A percentile compares a stretch with the other conserved stretches of the same genome.
These are phyloP conservation scores for Aureobasidium sp. DNA, from an alignment of 2,329 filamentous ascomycete genomes.

Conservation along the genomic window DNA sequence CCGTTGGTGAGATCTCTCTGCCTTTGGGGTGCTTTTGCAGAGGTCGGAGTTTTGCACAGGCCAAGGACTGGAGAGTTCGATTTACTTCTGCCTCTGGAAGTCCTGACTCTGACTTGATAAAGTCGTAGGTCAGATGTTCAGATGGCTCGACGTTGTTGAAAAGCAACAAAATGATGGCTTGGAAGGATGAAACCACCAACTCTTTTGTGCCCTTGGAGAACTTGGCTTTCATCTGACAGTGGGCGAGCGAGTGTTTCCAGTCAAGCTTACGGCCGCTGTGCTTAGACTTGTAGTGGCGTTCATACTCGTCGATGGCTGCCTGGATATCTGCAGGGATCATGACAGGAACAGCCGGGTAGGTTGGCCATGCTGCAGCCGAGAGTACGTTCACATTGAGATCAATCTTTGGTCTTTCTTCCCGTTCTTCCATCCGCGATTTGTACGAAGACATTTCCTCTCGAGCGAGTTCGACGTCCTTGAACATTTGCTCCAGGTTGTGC, in stretches of 20 bases:
- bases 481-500: slow-evolving; percentile 98
- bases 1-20: slow-evolving; percentile 62
- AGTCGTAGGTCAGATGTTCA: slow-evolving; percentile 62
- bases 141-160: slow-evolving; percentile 67
- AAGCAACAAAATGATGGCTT: slow-evolving; percentile 80
- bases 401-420: slow-evolving; percentile 44
- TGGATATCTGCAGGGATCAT: slow-evolving; percentile 69
- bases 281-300: slow-evolving; percentile 78
- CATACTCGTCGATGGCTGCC: slow-evolving; percentile 70
- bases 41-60: slow-evolving; percentile 80
- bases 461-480: slow-evolving; percentile 92
- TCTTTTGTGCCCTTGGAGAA: slow-evolving; percentile 81
- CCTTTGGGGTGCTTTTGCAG: slow-evolving; percentile 78
- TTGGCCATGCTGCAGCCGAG: slow-evolving; percentile 88
- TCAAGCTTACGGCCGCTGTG: slow-evolving; percentile 78
- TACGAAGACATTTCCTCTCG: slow-evolving; percentile 91
- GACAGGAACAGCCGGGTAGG: slow-evolving; percentile 70
- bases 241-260: slow-evolving; percentile 90
- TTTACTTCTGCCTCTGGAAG: slow-evolving; percentile 71
- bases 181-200: slow-evolving; percentile 81
- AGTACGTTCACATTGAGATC: slow-evolving; percentile 83
- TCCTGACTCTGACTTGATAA: slow-evolving; percentile 66
- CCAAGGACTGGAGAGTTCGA: slow-evolving; percentile 88
- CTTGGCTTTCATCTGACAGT: slow-evolving; percentile 73
- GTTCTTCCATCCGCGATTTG: slow-evolving; percentile 57